Evolutionary conservation across 116 monocot genomes (phyloP).

Genomic region (Dioscorea cayenensis): DNA sequence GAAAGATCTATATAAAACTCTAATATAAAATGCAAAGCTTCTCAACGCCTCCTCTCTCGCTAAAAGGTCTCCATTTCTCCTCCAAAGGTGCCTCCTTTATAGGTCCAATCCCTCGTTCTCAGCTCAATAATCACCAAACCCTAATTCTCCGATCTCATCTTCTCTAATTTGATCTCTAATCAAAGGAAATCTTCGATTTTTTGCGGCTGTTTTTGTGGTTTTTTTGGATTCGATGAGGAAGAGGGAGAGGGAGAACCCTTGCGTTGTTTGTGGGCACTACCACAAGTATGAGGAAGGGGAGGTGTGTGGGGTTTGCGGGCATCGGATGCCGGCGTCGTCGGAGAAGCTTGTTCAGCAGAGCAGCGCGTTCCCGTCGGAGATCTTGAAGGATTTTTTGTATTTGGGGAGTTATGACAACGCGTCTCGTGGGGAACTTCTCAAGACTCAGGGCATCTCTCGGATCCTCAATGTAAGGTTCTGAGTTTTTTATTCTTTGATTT

Average conservation of each 20-base stretch:
- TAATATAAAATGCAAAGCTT: too few species aligned
- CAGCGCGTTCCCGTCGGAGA: slow-evolving; percentile 83
- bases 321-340: slow-evolving; percentile 35
- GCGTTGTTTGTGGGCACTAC: slow-evolving; percentile 87
- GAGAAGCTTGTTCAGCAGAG: slow-evolving; percentile 21
- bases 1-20: too few species aligned
- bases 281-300: slow-evolving; percentile 92
- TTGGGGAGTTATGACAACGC: slow-evolving; percentile 96
- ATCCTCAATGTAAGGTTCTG: slow-evolving; percentile 66
- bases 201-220: background rate
- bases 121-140: too few species aligned
- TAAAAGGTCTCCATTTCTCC: too few species aligned
- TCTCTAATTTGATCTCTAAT: background rate
- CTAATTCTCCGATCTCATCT: background rate
- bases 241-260: slow-evolving; percentile 93
- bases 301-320: slow-evolving; percentile 90
- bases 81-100: too few species aligned
- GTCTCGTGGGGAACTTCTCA: slow-evolving; percentile 80
- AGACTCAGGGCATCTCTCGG: slow-evolving; percentile 75
- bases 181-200: background rate
- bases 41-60: too few species aligned
- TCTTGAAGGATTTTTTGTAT: slow-evolving; percentile 71
- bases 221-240: slow-evolving; percentile 57
- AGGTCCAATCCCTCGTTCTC: too few species aligned
- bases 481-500: background rate